Conservation (phyloP, 371 early-diverging fungal species). For the Lichtheimia ornata region DNA sequence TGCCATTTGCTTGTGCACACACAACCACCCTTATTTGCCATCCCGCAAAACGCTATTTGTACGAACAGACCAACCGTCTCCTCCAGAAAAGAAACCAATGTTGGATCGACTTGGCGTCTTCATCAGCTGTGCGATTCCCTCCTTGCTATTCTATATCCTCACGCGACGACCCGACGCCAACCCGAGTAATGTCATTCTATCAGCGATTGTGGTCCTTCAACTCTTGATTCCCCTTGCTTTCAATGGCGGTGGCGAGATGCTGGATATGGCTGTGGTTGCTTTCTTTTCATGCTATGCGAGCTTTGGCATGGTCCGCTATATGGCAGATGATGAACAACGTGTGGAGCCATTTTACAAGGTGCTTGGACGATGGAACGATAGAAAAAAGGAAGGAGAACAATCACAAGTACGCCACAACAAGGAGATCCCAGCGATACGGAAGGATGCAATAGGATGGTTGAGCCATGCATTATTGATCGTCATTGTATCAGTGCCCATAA, state of each 20-base stretch:
- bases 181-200: background rate
- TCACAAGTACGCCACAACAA: background rate
- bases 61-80: too few relatives aligned
- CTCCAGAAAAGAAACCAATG: too few relatives aligned
- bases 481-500: slow-evolving; percentile 21
- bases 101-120: slow-evolving; percentile 1
- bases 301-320: slow-evolving; percentile 26
- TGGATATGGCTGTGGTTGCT: slow-evolving; percentile 14
- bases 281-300: slow-evolving; percentile 23
- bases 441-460: slow-evolving; percentile 17
- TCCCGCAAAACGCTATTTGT: too few relatives aligned
- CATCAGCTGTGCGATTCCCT: background rate
- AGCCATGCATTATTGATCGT: slow-evolving; percentile 8
- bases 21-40: too few relatives aligned
- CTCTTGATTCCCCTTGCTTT: slow-evolving; percentile 7
- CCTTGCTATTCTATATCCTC: background rate
- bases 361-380: slow-evolving; percentile 20
- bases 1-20: too few relatives aligned
- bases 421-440: background rate
- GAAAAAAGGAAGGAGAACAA: slow-evolving; percentile 4
- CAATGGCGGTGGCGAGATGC: slow-evolving; percentile 7
- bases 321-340: slow-evolving; percentile 12
- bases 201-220: slow-evolving; percentile 2
- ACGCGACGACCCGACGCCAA: background rate
- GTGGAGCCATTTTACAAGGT: slow-evolving; percentile 11